Percentiles rank a stretch among this genome's conserved stretches.
Conservation (phyloP, 192 early-diverging fungal species). For the Mortierella claussenii region DNA sequence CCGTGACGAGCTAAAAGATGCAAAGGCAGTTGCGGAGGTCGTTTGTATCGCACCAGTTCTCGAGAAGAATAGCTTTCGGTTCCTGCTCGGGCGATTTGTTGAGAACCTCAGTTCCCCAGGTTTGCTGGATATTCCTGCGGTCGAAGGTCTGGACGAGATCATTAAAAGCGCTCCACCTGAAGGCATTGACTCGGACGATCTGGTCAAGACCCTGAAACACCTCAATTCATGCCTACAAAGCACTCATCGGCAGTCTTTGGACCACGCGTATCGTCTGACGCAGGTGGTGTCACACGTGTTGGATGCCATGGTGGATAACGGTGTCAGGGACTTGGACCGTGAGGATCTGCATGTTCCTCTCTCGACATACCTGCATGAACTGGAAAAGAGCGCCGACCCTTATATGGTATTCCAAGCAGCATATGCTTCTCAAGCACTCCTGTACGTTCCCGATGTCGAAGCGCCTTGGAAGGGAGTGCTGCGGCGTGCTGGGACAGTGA, state of each 20-base stretch:
- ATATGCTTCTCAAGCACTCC: conserved; percentile 18
- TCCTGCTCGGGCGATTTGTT: not conserved
- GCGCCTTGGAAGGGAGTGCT: not conserved
- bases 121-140: not conserved
- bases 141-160: not conserved
- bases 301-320: conserved; percentile 11
- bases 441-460: conserved; percentile 13
- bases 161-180: not conserved
- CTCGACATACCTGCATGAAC: not conserved
- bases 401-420: conserved; percentile 10
- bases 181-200: not conserved
- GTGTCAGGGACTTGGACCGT: conserved; percentile 1
- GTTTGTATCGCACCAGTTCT: not conserved
- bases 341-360: conserved; percentile 1
- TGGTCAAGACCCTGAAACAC: conserved; percentile 3
- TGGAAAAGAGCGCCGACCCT: not conserved
- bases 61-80: not conserved
- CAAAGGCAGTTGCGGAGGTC: not conserved
- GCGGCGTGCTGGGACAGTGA: not conserved
- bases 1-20: not conserved
- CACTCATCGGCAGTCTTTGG: not conserved
- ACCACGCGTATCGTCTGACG: not conserved
- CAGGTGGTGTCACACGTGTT: conserved; percentile 4
- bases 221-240: not conserved
- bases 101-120: not conserved